Evolutionary conservation across 1,284 basidiomycete genomes (phyloP).

Genomic region (Pyrrhoderma lamaoense): DNA sequence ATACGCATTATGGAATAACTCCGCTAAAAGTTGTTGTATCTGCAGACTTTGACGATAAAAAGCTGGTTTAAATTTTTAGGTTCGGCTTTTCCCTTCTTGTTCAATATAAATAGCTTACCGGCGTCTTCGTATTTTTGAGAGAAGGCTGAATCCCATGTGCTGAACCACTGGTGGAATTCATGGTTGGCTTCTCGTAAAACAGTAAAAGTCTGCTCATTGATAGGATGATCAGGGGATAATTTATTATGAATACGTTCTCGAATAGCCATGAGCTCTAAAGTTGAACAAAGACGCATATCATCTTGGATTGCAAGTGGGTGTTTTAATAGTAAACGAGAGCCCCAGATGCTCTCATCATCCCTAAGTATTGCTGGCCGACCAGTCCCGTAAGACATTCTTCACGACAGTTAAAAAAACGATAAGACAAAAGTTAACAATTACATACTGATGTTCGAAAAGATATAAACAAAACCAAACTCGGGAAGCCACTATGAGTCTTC

Average conservation of each 20-base stretch:
- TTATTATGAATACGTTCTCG: slow-evolving; percentile 69
- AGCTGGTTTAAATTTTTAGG: slow-evolving; percentile 33
- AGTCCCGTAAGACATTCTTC: slow-evolving; percentile 84
- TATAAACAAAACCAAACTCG: slow-evolving; percentile 89
- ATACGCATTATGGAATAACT: slow-evolving; percentile 74
- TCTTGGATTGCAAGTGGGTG: slow-evolving; percentile 88
- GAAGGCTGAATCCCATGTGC: slow-evolving; percentile 70
- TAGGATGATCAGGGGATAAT: slow-evolving; percentile 59
- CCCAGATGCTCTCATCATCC: slow-evolving; percentile 83
- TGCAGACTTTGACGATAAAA: slow-evolving; percentile 80
- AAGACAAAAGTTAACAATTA: slow-evolving; percentile 18
- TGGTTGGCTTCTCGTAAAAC: slow-evolving; percentile 55
- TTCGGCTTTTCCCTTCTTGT: not conserved
- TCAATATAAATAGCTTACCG: slow-evolving; percentile 35
- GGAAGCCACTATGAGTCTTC: slow-evolving; percentile 70
- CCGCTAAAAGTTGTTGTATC: slow-evolving; percentile 72
- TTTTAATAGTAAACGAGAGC: slow-evolving; percentile 74
- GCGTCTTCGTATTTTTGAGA: slow-evolving; percentile 78
- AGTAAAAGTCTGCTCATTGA: slow-evolving; percentile 59
- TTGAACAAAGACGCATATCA: slow-evolving; percentile 91
- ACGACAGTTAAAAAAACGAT: slow-evolving; percentile 3
- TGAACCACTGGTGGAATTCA: slow-evolving; percentile 68
- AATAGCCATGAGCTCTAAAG: slow-evolving; percentile 79
- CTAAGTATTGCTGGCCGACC: slow-evolving; percentile 87
- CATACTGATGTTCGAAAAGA: slow-evolving; percentile 87